Conservation (phyloP, 1,284 basidiomycete species). For the Flammula alnicola region DNA sequence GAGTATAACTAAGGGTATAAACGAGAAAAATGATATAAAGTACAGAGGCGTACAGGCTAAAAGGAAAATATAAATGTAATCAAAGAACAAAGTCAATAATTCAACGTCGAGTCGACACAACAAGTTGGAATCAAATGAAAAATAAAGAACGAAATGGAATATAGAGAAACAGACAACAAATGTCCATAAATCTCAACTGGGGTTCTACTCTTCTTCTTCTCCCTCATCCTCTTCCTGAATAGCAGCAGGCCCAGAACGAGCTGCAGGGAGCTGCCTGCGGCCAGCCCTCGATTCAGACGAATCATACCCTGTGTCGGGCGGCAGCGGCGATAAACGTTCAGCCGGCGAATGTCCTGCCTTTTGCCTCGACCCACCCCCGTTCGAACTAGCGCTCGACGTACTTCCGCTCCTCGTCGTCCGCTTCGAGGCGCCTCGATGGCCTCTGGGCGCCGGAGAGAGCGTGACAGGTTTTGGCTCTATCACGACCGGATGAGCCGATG, state of each 20-base stretch:
- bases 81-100: slow-evolving; percentile 18
- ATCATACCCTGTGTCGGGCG: slow-evolving; percentile 56
- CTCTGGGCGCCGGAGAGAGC: slow-evolving; percentile 47
- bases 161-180: slow-evolving; percentile 14
- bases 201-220: slow-evolving; percentile 51
- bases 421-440: slow-evolving; percentile 24
- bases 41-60: no score
- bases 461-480: slow-evolving; percentile 33
- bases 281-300: slow-evolving; percentile 55
- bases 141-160: slow-evolving; percentile 7
- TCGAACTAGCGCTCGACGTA: slow-evolving; percentile 11
- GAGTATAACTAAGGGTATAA: slow-evolving; percentile 3
- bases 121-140: slow-evolving; percentile 1
- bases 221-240: slow-evolving; percentile 82
- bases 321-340: no score
- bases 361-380: slow-evolving; percentile 25
- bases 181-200: slow-evolving; percentile 4
- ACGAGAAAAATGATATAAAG: slow-evolving; percentile 7
- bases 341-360: slow-evolving; percentile 63
- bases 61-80: slow-evolving; percentile 7
- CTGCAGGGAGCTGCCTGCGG: slow-evolving; percentile 63
- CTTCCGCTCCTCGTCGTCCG: slow-evolving; percentile 19
- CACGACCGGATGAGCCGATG: no score
- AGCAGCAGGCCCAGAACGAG: slow-evolving; percentile 62
- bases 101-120: slow-evolving; percentile 2